These are phyloP conservation scores for Pseudocercospora ulei DNA, from an alignment of 2,329 filamentous ascomycete genomes.

Conservation along the genomic window DNA sequence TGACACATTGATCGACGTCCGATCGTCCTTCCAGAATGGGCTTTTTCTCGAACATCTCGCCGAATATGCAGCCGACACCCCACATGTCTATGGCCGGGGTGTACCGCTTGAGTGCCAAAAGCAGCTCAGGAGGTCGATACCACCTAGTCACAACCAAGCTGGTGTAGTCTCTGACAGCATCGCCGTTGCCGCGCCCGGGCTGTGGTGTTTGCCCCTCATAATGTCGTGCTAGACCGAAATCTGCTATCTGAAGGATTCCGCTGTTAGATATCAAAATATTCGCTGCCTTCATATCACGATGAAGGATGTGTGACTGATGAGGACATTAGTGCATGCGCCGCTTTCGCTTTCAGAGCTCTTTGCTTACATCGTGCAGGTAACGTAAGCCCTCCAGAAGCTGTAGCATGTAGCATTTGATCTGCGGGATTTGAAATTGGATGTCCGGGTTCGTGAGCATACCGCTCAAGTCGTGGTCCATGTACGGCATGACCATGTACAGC, in stretches of 20 bases:
- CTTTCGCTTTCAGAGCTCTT: neutral
- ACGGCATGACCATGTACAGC: slow-evolving; percentile 98
- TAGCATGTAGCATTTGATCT: slow-evolving; percentile 96
- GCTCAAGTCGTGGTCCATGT: slow-evolving; percentile 98
- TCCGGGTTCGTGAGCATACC: slow-evolving; percentile 90
- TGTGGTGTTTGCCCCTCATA: slow-evolving; percentile 78
- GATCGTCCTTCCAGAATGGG: slow-evolving; percentile 86
- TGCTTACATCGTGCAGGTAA: slow-evolving; percentile 67
- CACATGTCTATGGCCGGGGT: slow-evolving; percentile 98
- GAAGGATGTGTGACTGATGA: slow-evolving; percentile 60
- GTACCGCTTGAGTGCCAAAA: slow-evolving; percentile 79
- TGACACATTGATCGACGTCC: slow-evolving; percentile 77
- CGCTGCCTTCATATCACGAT: slow-evolving; percentile 97
- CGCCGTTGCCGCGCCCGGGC: slow-evolving; percentile 68
- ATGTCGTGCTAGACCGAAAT: slow-evolving; percentile 88
- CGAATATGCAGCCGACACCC: slow-evolving; percentile 97
- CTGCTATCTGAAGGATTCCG: slow-evolving; percentile 88
- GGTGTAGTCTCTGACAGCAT: slow-evolving; percentile 83
- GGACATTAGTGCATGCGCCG: neutral
- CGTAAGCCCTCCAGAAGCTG: slow-evolving; percentile 81
- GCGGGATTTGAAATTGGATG: slow-evolving; percentile 73
- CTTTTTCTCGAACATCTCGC: slow-evolving; percentile 90
- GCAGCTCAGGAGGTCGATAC: slow-evolving; percentile 89
- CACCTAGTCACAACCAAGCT: slow-evolving; percentile 93
- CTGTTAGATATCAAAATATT: slow-evolving; percentile 93